These are phyloP conservation scores for Brassica incana DNA, from an alignment of 345 rosid genomes.

Conservation along the genomic window DNA sequence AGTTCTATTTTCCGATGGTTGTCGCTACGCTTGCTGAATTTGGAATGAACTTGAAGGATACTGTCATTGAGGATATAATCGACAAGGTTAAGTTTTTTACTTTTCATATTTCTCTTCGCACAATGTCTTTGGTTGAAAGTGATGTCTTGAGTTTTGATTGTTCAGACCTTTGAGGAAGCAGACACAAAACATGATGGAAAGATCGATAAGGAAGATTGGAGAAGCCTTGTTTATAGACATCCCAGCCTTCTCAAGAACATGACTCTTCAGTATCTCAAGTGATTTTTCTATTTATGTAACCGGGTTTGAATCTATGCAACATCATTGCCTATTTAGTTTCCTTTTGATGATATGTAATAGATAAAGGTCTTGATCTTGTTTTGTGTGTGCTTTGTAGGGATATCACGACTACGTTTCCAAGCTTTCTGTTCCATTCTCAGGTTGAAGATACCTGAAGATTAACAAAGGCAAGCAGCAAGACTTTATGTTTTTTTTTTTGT, in stretches of 20 bases:
- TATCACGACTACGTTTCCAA: conserved; percentile 84
- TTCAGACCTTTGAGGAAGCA: conserved; percentile 95
- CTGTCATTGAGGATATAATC: conserved; percentile 89
- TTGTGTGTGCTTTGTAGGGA: conserved; percentile 54
- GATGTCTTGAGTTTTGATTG: not conserved
- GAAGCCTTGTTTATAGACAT: no score
- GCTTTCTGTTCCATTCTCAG: conserved; percentile 97
- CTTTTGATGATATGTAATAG: not conserved
- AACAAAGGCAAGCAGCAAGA: conserved; percentile 11
- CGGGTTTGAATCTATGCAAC: not conserved
- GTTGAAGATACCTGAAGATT: conserved; percentile 73
- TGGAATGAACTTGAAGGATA: conserved; percentile 94
- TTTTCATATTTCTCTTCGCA: not conserved
- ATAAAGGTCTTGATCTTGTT: conserved; percentile 11
- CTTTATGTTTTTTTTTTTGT: not conserved
- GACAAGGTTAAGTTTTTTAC: conserved; percentile 62
- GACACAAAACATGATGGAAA: conserved; percentile 96
- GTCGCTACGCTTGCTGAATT: conserved; percentile 99
- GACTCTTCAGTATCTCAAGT: conserved; percentile 65
- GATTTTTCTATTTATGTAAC: conserved; percentile 33
- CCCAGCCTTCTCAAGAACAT: no score
- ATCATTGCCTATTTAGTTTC: not conserved
- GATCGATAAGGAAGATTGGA: conserved; percentile 39
- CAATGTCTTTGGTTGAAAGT: not conserved
- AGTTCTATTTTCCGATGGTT: conserved; percentile 50